Evolutionary conservation across 106 monocot species (phyloP).

Genomic region (Dendrobium officinale): DNA sequence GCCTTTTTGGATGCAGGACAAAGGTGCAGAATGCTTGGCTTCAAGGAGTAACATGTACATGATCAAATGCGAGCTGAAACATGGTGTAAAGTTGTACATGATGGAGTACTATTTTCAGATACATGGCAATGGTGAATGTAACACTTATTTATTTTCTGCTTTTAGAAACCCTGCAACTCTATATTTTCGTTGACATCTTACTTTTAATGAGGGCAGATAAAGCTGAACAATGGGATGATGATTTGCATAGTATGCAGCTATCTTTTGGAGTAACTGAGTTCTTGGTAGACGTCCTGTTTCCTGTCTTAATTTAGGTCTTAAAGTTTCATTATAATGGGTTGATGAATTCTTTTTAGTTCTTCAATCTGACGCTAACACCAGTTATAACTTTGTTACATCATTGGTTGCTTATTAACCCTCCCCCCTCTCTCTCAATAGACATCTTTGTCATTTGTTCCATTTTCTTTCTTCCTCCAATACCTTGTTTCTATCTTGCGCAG

Average conservation of each 20-base stretch:
- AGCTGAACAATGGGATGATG: conserved; percentile 52
- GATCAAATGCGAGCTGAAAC: conserved; percentile 71
- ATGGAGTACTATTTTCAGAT: conserved; percentile 83
- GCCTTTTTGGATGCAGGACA: conserved; percentile 49
- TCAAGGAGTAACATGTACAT: conserved; percentile 44
- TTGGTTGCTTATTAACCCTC: neutral
- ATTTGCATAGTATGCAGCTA: conserved; percentile 65
- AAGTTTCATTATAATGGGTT: neutral
- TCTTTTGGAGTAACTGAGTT: conserved; percentile 89
- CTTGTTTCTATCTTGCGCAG: neutral
- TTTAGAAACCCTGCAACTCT: neutral
- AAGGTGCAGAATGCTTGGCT: conserved; percentile 65
- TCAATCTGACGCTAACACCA: neutral
- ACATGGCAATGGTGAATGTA: conserved; percentile 27
- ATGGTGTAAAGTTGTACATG: conserved; percentile 61
- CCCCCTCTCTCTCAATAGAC: neutral
- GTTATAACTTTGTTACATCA: neutral
- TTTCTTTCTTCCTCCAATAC: no score
- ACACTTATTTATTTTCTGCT: conserved; percentile 8
- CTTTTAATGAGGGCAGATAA: conserved; percentile 31
- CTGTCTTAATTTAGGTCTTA: neutral
- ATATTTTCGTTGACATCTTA: neutral
- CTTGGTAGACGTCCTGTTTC: conserved; percentile 40
- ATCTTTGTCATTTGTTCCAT: neutral
- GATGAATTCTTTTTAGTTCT: neutral